These are phyloP conservation scores for Leccinum truebloodii DNA, from an alignment of 768 basidiomycete genomes.

Conservation along the genomic window DNA sequence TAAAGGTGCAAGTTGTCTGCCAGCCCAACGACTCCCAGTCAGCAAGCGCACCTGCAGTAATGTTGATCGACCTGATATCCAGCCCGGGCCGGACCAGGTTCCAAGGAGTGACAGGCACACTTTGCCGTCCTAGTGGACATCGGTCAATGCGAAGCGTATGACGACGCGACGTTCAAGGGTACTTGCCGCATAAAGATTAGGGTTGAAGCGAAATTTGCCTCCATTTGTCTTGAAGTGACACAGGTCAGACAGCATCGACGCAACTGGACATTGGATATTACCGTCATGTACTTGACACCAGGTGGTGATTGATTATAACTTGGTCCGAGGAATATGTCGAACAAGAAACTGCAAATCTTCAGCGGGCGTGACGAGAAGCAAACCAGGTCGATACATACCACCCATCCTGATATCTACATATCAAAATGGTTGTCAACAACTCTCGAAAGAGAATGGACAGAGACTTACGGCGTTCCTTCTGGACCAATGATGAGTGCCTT, in stretches of 20 bases:
- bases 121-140: constrained; percentile 76
- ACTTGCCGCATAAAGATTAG: constrained; percentile 87
- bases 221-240: constrained; percentile 64
- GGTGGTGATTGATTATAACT: constrained; percentile 90
- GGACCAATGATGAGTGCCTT: constrained; percentile 92
- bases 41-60: constrained; percentile 65
- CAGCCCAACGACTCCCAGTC: not conserved
- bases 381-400: constrained; percentile 52
- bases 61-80: constrained; percentile 89
- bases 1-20: constrained; percentile 21
- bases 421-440: constrained; percentile 8
- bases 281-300: constrained; percentile 66
- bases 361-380: constrained; percentile 1
- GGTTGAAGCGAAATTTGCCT: constrained; percentile 90
- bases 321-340: constrained; percentile 91
- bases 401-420: constrained; percentile 80
- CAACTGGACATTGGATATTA: constrained; percentile 19
- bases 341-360: constrained; percentile 53
- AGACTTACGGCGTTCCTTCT: constrained; percentile 85
- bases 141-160: not conserved
- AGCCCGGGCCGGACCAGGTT: constrained; percentile 93
- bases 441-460: constrained; percentile 1
- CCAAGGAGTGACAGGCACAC: constrained; percentile 91
- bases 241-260: constrained; percentile 13
- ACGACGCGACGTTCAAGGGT: not conserved